These are phyloP conservation scores for Trichophyton verrucosum DNA, from an alignment of 2,329 filamentous ascomycete species.

Conservation along the genomic window DNA sequence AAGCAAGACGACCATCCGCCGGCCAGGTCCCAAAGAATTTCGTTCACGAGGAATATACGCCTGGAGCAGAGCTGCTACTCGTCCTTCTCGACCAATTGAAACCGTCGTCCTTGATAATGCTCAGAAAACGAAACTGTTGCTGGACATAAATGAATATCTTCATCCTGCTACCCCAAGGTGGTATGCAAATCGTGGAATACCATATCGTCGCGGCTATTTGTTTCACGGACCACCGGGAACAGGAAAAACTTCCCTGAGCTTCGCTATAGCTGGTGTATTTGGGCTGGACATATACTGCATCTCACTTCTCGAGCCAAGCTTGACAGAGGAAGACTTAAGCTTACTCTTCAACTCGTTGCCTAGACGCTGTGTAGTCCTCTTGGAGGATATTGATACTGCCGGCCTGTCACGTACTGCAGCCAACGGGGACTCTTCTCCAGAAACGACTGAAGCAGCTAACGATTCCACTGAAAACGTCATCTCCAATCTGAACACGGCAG, in stretches of 20 bases:
- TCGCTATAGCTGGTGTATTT: constrained; percentile 54
- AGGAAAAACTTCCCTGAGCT: constrained; percentile 81
- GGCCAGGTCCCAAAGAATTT: constrained; percentile 33
- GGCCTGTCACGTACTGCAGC: constrained; percentile 34
- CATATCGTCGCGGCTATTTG: constrained; percentile 67
- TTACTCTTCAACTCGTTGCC: constrained; percentile 50
- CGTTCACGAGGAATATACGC: constrained; percentile 10
- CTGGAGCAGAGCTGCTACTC: constrained; percentile 15
- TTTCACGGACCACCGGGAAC: constrained; percentile 97
- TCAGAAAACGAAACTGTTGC: constrained; percentile 1
- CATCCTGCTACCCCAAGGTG: constrained; percentile 11
- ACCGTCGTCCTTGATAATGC: constrained; percentile 58
- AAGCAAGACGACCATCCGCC: constrained; percentile 35
- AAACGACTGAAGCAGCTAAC: background rate
- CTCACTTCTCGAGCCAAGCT: constrained; percentile 47
- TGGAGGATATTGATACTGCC: constrained; percentile 59
- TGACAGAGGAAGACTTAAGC: constrained; percentile 51
- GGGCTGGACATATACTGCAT: constrained; percentile 56
- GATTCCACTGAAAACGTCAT: constrained; percentile 32
- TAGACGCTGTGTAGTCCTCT: constrained; percentile 50
- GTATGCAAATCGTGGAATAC: constrained; percentile 42
- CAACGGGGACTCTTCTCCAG: background rate
- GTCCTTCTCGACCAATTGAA: constrained; percentile 48
- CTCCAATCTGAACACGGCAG: background rate
- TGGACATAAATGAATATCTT: constrained; percentile 7